Evolutionary conservation across 352 stramenopile genomes (phyloP), one percentile per base, ranked within the genome.

Genomic region (Globisporangium takayamanum): DNA sequence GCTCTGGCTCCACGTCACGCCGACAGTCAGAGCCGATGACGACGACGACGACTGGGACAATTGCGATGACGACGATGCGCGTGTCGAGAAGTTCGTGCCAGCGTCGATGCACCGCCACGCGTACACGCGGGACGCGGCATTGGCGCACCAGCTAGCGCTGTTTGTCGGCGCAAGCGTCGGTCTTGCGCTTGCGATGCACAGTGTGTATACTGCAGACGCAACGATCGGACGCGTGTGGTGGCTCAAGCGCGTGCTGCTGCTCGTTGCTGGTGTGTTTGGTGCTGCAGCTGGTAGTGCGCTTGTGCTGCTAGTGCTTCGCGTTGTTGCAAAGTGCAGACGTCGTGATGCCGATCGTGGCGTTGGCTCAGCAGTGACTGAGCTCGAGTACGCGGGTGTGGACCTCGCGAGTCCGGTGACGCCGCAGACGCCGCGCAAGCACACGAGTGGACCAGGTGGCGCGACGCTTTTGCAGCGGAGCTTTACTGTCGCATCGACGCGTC

Each of bases 1-100:
- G 16, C 49, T 87, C 16, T 84, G 66, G 70, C 47, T 87, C 39
- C 77, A 87, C 52, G 39, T 65, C 44, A 87, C 76, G 28, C 53
- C 75, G 20, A 36, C 55, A 18, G 49, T 46, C 22, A 53, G 3
- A 4, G n/a, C 30, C 8, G n/a, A 0, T 2, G 36, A 47, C 5
- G 33, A 36, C 7, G 22, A 73, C 8, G 71, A 72, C 12, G 63
- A 76, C 28, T n/a, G n/a, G n/a, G 64, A 71, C 54, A 75, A 72
- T 3, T 72, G 20, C 18, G 20, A 49, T 8, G 65, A 68, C 15
- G 66, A 80, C 33, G 66, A 71, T 55, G 66, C 62, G n/a, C 75
- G 66, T 25, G 51, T 73, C 42, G 62, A 80, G 46, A 66, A 59
- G 22, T 78, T 84, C 53, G 76, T 72, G 55, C 67, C 72, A 16